phyloP scores from a whole-genome alignment of 306 rosid species.

The Luffa acutangula region DNA sequence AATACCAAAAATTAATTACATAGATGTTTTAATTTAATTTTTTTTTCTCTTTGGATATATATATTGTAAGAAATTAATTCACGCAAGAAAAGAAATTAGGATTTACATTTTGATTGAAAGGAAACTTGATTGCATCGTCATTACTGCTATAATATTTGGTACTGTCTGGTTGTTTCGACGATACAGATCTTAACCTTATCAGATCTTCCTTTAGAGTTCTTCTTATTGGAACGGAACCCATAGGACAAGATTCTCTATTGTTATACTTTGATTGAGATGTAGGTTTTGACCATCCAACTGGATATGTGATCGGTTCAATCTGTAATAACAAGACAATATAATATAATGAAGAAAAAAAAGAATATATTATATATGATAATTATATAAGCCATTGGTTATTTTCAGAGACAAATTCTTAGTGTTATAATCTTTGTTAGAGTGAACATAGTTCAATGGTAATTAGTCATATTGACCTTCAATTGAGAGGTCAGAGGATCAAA shows the following conservation, averaged over 20 bases:
- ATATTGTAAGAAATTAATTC: too few species aligned
- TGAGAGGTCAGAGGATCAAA: too few species aligned
- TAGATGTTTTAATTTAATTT: background rate
- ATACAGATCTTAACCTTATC: background rate
- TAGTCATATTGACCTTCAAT: too few species aligned
- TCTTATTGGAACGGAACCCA: constrained; percentile 15
- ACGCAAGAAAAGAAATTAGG: too few species aligned
- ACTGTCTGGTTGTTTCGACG: background rate
- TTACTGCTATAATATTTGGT: background rate
- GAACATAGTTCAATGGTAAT: too few species aligned
- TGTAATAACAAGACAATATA: background rate
- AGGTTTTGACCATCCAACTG: background rate
- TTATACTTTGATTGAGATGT: background rate
- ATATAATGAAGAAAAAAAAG: background rate
- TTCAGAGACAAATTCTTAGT: too few species aligned
- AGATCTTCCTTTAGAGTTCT: constrained; percentile 5
- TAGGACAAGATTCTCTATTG: background rate
- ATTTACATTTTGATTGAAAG: too few species aligned
- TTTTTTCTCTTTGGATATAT: background rate
- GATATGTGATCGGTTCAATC: background rate
- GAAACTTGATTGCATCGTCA: too few species aligned
- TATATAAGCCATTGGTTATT: too few species aligned
- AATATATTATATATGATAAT: too few species aligned
- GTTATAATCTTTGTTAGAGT: too few species aligned
- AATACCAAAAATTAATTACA: background rate